A percentile compares a stretch with the other conserved stretches of the same genome.
Conservation (phyloP, 345 rosid species). For the Crucihimalaya himalaica region DNA sequence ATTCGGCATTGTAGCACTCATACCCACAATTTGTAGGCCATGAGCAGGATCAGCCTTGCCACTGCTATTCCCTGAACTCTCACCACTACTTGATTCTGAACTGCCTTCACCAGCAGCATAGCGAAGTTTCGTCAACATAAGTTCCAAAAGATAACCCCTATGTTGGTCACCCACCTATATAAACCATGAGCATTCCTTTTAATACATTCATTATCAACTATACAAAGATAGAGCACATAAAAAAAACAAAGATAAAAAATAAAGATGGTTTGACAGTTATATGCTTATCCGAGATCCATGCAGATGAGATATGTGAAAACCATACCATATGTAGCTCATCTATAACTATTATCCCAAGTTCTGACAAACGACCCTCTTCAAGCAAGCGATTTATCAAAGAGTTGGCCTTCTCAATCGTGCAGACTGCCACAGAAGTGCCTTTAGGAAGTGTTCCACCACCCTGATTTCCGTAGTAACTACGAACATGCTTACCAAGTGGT, state of each 20-base stretch:
- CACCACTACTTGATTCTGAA: constrained; percentile 79
- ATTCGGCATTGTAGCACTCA: constrained; percentile 99
- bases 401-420: constrained; percentile 99
- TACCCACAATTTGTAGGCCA: constrained; percentile 96
- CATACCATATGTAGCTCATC: constrained; percentile 98
- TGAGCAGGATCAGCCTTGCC: constrained; percentile 76
- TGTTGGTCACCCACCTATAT: constrained; percentile 90
- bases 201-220: constrained; percentile 13
- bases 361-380: constrained; percentile 94
- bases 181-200: constrained; percentile 29
- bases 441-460: constrained; percentile 98
- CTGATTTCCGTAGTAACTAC: constrained; percentile 91
- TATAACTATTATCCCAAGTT: constrained; percentile 92
- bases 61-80: constrained; percentile 82
- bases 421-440: constrained; percentile 95
- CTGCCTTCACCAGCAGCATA: constrained; percentile 95
- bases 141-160: constrained; percentile 97
- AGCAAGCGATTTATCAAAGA: constrained; percentile 79
- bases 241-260: constrained; percentile 28
- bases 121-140: constrained; percentile 92
- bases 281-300: constrained; percentile 21
- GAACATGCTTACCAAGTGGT: constrained; percentile 89
- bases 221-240: constrained; percentile 9
- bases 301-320: constrained; percentile 21
- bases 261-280: constrained; percentile 26